phyloP scores from a whole-genome alignment of 192 early-diverging fungal genomes.

The Endogone sp. region DNA sequence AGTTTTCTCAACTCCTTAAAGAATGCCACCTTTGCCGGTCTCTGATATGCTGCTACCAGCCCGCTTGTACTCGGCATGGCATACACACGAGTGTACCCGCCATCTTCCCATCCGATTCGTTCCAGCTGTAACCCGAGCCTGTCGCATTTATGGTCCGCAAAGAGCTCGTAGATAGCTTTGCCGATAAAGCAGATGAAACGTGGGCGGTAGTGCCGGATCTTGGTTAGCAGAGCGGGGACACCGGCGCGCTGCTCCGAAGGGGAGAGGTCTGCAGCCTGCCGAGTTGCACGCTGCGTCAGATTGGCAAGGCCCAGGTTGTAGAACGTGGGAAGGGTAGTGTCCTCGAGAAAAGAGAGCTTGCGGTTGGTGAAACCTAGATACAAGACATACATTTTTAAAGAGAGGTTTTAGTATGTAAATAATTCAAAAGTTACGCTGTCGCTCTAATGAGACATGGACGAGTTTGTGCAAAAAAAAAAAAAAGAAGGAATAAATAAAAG shows the following conservation, averaged over 20 bases:
- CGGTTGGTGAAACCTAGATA: constrained; percentile 40
- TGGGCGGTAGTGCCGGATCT: constrained; percentile 56
- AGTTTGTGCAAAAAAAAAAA: background rate
- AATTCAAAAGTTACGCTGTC: background rate
- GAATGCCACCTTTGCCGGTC: constrained; percentile 54
- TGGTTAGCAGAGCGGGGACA: constrained; percentile 55
- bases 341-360: constrained; percentile 45
- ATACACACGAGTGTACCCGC: constrained; percentile 38
- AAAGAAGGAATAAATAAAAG: background rate
- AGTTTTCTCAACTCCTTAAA: background rate
- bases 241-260: constrained; percentile 51
- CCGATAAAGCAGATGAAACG: constrained; percentile 66
- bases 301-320: constrained; percentile 66
- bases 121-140: background rate
- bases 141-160: constrained; percentile 17
- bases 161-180: constrained; percentile 67
- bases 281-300: constrained; percentile 54
- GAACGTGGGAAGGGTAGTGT: constrained; percentile 34
- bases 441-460: background rate
- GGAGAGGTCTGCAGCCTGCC: constrained; percentile 54
- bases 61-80: constrained; percentile 75
- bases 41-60: constrained; percentile 57
- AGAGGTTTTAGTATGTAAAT: background rate
- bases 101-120: constrained; percentile 9
- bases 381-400: background rate